phyloP scores from a whole-genome alignment of 768 basidiomycete species.

The Lentinula detonsa region DNA sequence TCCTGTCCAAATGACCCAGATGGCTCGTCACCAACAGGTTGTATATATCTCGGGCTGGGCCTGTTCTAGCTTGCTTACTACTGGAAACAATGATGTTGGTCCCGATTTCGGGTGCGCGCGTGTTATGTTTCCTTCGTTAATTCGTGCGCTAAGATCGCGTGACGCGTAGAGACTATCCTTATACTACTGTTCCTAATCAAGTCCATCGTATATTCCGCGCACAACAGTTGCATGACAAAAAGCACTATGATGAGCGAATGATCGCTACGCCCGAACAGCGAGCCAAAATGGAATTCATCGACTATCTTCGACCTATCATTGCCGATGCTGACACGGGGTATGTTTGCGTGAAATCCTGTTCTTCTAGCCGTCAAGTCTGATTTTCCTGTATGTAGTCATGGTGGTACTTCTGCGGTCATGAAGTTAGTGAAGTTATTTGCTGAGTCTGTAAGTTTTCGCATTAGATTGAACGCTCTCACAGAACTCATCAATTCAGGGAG shows the following conservation, averaged over 20 bases:
- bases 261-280: constrained; percentile 56
- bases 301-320: constrained; percentile 89
- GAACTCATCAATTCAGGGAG: constrained; percentile 46
- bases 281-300: constrained; percentile 69
- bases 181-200: constrained; percentile 94
- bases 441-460: constrained; percentile 57
- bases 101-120: constrained; percentile 81
- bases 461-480: background rate
- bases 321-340: constrained; percentile 95
- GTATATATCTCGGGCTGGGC: constrained; percentile 96
- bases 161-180: constrained; percentile 76
- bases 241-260: constrained; percentile 86
- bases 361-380: background rate
- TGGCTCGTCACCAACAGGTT: constrained; percentile 81
- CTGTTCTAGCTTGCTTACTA: constrained; percentile 78
- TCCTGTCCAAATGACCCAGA: constrained; percentile 92
- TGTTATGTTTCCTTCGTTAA: background rate
- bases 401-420: constrained; percentile 90
- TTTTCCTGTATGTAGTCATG: constrained; percentile 58
- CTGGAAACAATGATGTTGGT: constrained; percentile 87
- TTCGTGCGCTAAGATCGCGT: background rate
- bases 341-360: background rate
- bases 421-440: constrained; percentile 92
- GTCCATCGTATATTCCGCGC: constrained; percentile 89
- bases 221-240: constrained; percentile 89